Base-by-base conservation (phyloP, 495 filamentous ascomycete genomes). In the Tuber magnatum region DNA sequence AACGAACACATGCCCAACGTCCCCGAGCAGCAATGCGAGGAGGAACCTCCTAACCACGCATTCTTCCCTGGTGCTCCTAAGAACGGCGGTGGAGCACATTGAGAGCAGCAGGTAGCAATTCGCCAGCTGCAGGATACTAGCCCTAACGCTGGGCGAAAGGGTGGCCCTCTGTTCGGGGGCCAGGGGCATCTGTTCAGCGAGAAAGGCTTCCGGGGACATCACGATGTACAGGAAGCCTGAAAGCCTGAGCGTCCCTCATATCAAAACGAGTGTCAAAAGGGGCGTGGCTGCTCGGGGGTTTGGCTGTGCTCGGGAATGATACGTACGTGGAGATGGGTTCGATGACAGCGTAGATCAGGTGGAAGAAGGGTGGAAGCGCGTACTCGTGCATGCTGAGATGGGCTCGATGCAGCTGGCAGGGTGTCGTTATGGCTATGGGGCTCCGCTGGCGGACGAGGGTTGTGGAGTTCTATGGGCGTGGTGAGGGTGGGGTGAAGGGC, bases 281-380 rank as follows among this genome's bases (percentile, higher is more conserved):
- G 56, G 56, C 51, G 16, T 61, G 28, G 56, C 6, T 65, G 56
- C 14, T 61, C n/a, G 28, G 65, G n/a, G 68, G 38, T 68, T 32
- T 39, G n/a, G 35, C 69, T 8, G 12, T 0, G 41, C 69, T 39
- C 48, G 48, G n/a, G 39, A 40, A 73, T 39, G 61, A 71, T 39
- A 78, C 77, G 20, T 79, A 75, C 76, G 76, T 79, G 20, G 76
- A 75, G 28, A 79, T 41, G 24, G 77, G 77, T 41, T 79, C 77
- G 1, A 79, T 68, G 44, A 71, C 68, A 6, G 69, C 77, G n/a
- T 72, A 75, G 48, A 78, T 18, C 24, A 77, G 71, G 43, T 70
- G 48, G 71, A 78, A 75, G 44, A 75, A 73, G n/a, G 70, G 70
- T 24, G 76, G 72, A 16, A 79, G 68, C 39, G 48, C 69, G 73